Evolutionary conservation across 805 yeast species (phyloP), one percentile per base, ranked within the genome.

Genomic region (Yamadazyma nakazawae): DNA sequence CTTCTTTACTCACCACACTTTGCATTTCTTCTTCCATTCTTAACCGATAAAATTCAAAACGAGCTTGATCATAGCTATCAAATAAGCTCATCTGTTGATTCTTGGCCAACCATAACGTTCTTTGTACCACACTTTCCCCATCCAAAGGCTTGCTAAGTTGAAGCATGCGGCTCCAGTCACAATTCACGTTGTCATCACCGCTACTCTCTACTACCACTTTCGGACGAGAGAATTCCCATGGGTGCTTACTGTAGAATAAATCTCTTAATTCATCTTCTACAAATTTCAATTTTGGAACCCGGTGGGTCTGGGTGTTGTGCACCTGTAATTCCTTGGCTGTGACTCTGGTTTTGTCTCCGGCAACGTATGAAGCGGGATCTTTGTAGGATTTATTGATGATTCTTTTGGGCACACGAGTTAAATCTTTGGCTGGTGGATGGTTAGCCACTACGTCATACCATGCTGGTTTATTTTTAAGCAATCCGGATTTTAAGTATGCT

Each of bases 191-290:
- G 39, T 85, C 88, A 37, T 76, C 71, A 7, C 86, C 88, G 32
- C 76, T 74, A 57, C 82, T 86, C 64, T 94, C 99, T 39, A 90
- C 76, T 54, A 94, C 68, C 25, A 81, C 75, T 62, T 87, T 88
- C 12, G 98, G 97, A 55, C 96, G 79, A 1, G 98, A 88, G 45
- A 91, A 72, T 67, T 94, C 99, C 99, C 99, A 94, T 6, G 99
- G 99, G 67, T 94, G 99, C 62, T 91, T 97, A 49, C 82, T 81
- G 66, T 84, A 92, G 60, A 94, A 94, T 19, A 86, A 72, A 40
- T 79, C 75, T 70, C 99, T 81, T 55, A 94, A 67, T 56, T 84
- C 81, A 66, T 94, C 99, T 65, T 92, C 94, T 45, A 81, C 63
- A 54, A 77, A 84, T 47, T 63, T 64, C 58, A 87, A 68, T 52